A percentile compares a stretch with the other conserved stretches of the same genome.
Conservation (phyloP, 1,284 basidiomycete genomes). For the Coniferiporia weirii region DNA sequence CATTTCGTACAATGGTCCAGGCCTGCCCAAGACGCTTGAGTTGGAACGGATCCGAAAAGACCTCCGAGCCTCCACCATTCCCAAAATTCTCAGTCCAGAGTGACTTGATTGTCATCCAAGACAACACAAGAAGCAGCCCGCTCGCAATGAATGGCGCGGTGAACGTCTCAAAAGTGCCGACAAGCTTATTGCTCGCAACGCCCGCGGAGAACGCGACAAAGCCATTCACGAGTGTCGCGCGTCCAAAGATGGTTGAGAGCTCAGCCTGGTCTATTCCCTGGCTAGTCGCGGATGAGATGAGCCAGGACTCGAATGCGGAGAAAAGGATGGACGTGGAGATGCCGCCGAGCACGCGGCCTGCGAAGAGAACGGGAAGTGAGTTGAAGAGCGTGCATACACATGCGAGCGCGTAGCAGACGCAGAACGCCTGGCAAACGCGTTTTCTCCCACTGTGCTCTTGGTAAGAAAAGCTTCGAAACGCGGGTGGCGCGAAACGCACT, state of each 20-base stretch:
- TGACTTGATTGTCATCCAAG: conserved; percentile 49
- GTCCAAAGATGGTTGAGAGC: conserved; percentile 64
- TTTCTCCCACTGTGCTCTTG: conserved; percentile 50
- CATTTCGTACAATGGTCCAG: conserved; percentile 51
- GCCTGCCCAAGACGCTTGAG: conserved; percentile 49
- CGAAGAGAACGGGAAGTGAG: conserved; percentile 50
- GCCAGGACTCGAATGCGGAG: conserved; percentile 72
- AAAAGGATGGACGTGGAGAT: conserved; percentile 70
- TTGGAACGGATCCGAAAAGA: conserved; percentile 42
- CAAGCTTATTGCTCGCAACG: conserved; percentile 43
- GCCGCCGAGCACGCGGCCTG: conserved; percentile 61
- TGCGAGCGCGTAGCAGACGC: conserved; percentile 53
- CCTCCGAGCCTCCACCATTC: conserved; percentile 31
- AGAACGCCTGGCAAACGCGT: conserved; percentile 61
- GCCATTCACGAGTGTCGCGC: conserved; percentile 66
- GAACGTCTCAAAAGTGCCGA: conserved; percentile 32
- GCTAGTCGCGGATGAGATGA: conserved; percentile 54
- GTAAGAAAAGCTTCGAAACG: neutral
- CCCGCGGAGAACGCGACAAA: conserved; percentile 64
- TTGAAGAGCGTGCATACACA: conserved; percentile 55
- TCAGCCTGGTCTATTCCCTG: conserved; percentile 48
- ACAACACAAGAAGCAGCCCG: conserved; percentile 47
- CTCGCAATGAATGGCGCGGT: conserved; percentile 63
- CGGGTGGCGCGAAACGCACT: conserved; percentile 39
- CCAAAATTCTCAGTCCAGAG: conserved; percentile 70